Evolutionary conservation across 2,329 filamentous ascomycete genomes (phyloP).

Genomic region (Trichophyton mentagrophytes): DNA sequence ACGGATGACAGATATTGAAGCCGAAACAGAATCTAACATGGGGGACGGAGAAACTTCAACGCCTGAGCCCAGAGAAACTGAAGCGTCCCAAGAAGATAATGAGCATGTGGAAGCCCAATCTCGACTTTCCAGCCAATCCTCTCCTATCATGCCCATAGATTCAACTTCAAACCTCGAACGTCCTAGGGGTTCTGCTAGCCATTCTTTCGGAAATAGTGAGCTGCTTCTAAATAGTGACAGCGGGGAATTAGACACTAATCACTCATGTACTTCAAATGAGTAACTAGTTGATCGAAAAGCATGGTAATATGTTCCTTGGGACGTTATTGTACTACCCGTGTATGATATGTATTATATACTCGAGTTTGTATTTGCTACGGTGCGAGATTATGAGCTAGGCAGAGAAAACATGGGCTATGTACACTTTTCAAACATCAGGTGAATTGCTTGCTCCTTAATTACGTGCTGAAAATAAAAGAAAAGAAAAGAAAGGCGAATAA

Average conservation of each 20-base stretch:
- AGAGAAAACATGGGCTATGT: too few relatives aligned
- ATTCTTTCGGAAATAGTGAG: background rate
- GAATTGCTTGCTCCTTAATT: too few relatives aligned
- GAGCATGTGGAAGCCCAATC: background rate
- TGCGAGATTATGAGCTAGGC: too few relatives aligned
- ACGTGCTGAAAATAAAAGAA: too few relatives aligned
- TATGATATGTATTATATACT: background rate
- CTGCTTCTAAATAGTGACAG: background rate
- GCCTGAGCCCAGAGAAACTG: background rate
- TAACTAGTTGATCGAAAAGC: background rate
- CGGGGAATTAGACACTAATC: background rate
- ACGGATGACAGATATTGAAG: constrained; percentile 51
- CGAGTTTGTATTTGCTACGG: background rate
- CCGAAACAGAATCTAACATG: constrained; percentile 32
- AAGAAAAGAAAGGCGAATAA: too few relatives aligned
- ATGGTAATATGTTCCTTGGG: background rate
- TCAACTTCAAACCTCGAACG: background rate
- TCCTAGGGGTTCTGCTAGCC: too few relatives aligned
- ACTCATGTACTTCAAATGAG: background rate
- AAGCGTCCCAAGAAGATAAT: background rate
- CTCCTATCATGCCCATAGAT: background rate
- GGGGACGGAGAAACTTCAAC: constrained; percentile 44
- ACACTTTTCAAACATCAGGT: too few relatives aligned
- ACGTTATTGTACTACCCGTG: too few relatives aligned
- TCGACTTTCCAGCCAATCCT: background rate